A percentile compares a stretch with the other conserved stretches of the same genome.
These are phyloP conservation scores for Aleurites moluccanus DNA, from an alignment of 441 rosid species.

Conservation along the genomic window DNA sequence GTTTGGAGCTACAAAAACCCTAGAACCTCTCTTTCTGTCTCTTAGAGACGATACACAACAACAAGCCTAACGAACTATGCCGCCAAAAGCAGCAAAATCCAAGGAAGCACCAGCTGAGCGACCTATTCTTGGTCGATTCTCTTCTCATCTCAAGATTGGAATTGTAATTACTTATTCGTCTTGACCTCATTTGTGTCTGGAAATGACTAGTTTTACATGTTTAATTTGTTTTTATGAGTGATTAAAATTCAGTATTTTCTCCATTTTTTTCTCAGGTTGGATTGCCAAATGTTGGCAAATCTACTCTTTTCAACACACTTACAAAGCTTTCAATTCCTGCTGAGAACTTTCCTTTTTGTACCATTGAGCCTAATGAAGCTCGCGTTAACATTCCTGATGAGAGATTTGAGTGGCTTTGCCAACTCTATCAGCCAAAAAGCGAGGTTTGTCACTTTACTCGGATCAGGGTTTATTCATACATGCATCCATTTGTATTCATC, in stretches of 20 bases:
- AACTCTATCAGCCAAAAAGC: conserved; percentile 77
- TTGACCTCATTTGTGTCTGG: not conserved
- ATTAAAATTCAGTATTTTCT: not conserved
- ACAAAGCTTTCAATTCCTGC: conserved; percentile 95
- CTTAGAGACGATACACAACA: not conserved
- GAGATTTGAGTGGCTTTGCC: conserved; percentile 95
- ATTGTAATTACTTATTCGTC: conserved; percentile 48
- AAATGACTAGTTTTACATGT: not conserved
- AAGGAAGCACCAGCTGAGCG: conserved; percentile 93
- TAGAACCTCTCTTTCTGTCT: not conserved
- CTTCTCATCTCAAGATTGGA: conserved; percentile 99
- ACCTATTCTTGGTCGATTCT: conserved; percentile 97
- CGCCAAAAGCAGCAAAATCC: conserved; percentile 86
- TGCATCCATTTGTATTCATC: not conserved
- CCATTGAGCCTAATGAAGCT: conserved; percentile 99
- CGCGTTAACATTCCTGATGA: conserved; percentile 92
- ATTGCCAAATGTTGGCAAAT: conserved; percentile 94
- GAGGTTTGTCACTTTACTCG: conserved; percentile 43
- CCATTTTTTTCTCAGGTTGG: conserved; percentile 62
- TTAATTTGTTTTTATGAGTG: too few relatives aligned
- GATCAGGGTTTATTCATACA: not conserved
- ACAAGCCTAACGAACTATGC: conserved; percentile 44
- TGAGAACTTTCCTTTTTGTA: conserved; percentile 98
- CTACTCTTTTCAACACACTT: conserved; percentile 93
- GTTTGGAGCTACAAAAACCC: not conserved